A percentile compares a stretch with the other conserved stretches of the same genome.
phyloP scores from a whole-genome alignment of 441 rosid genomes.

The Jatropha multifida region DNA sequence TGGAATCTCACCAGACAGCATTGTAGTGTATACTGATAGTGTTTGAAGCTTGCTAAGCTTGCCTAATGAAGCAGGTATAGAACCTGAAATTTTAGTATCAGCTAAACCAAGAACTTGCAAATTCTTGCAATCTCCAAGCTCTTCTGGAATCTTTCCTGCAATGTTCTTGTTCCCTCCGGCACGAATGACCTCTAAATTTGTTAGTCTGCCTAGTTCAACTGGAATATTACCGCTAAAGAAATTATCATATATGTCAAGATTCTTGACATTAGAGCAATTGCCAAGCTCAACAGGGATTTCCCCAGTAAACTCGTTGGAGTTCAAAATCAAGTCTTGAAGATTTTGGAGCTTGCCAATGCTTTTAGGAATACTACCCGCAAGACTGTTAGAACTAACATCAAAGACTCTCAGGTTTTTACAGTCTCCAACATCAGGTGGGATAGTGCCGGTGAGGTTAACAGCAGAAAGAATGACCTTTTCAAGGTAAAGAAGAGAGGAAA shows the following conservation, averaged over 20 bases:
- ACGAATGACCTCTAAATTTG: slow-evolving; percentile 57
- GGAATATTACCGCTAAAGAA: slow-evolving; percentile 64
- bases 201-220: slow-evolving; percentile 60
- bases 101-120: slow-evolving; percentile 79
- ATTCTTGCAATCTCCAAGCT: slow-evolving; percentile 72
- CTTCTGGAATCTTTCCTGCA: slow-evolving; percentile 66
- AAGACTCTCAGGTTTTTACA: slow-evolving; percentile 41
- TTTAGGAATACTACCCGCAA: slow-evolving; percentile 64
- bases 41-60: slow-evolving; percentile 69
- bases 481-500: slow-evolving; percentile 54
- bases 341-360: slow-evolving; percentile 53
- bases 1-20: slow-evolving; percentile 85
- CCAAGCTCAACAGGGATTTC: slow-evolving; percentile 67
- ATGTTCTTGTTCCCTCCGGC: slow-evolving; percentile 90
- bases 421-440: slow-evolving; percentile 60
- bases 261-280: slow-evolving; percentile 47
- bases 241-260: slow-evolving; percentile 63
- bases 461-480: slow-evolving; percentile 54
- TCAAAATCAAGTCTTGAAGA: slow-evolving; percentile 61
- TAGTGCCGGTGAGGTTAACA: slow-evolving; percentile 69
- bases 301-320: slow-evolving; percentile 82
- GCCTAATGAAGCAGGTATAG: slow-evolving; percentile 74
- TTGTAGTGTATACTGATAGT: slow-evolving; percentile 69
- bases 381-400: slow-evolving; percentile 64
- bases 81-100: slow-evolving; percentile 72